A percentile compares a stretch with the other conserved stretches of the same genome.
These are phyloP conservation scores for Eremothecium coryli DNA, from an alignment of 1,139 yeast species.

Conservation along the genomic window DNA sequence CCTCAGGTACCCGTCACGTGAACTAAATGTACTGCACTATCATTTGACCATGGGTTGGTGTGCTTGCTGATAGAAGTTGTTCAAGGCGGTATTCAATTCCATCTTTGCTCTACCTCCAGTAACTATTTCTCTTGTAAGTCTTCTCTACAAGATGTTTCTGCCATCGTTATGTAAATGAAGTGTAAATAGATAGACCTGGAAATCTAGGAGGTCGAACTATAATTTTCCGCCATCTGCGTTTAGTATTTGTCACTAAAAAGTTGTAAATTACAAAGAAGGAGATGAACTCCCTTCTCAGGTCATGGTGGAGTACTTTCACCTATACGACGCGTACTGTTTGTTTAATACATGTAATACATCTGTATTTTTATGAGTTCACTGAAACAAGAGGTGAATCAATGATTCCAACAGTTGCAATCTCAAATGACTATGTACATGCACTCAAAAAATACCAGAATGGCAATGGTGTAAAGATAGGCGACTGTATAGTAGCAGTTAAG, in stretches of 20 bases:
- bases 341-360: constrained; percentile 56
- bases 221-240: too few species aligned
- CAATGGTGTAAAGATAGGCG: constrained; percentile 62
- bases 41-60: not conserved
- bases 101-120: too few species aligned
- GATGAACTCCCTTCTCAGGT: constrained; percentile 4
- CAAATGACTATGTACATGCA: constrained; percentile 74
- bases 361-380: constrained; percentile 62
- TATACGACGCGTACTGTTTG: constrained; percentile 52
- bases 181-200: too few species aligned
- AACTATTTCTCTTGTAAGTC: too few species aligned
- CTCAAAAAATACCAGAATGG: constrained; percentile 45
- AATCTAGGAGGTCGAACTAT: too few species aligned
- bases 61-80: too few species aligned
- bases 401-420: constrained; percentile 78
- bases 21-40: not conserved
- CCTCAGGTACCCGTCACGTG: not conserved
- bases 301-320: constrained; percentile 24
- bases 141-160: too few species aligned
- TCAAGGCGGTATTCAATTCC: too few species aligned
- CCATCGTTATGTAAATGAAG: too few species aligned
- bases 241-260: too few species aligned
- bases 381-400: constrained; percentile 90
- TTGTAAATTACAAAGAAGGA: too few species aligned
- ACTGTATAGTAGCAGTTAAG: constrained; percentile 76